Evolutionary conservation across 1,284 basidiomycete species (phyloP).

Genomic region (Puccinia coronata): DNA sequence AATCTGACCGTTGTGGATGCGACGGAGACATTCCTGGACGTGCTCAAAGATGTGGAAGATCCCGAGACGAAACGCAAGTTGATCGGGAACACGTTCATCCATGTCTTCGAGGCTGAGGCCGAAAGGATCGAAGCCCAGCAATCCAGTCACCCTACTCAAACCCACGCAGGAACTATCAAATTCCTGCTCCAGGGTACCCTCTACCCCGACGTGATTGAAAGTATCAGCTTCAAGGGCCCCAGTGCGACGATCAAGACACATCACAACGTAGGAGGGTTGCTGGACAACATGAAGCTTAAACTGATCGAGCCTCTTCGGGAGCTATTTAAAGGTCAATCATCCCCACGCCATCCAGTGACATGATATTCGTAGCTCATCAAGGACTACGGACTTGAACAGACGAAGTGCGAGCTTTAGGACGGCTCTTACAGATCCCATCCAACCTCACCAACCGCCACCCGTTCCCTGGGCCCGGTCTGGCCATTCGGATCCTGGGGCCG

Average conservation of each 20-base stretch:
- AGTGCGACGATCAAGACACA: conserved; percentile 99
- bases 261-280: conserved; percentile 95
- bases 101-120: conserved; percentile 93
- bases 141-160: conserved; percentile 67
- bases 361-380: background rate
- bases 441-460: conserved; percentile 95
- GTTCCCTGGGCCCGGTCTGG: conserved; percentile 98
- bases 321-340: conserved; percentile 85
- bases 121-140: conserved; percentile 83
- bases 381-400: conserved; percentile 63
- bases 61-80: conserved; percentile 98
- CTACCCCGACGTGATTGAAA: conserved; percentile 99
- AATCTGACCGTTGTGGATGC: conserved; percentile 96
- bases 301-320: conserved; percentile 96
- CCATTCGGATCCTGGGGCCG: conserved; percentile 96
- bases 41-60: conserved; percentile 86
- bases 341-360: background rate
- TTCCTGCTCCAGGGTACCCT: conserved; percentile 98
- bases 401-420: conserved; percentile 90
- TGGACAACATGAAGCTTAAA: conserved; percentile 98
- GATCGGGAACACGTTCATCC: conserved; percentile 98
- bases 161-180: conserved; percentile 76
- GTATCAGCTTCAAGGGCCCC: conserved; percentile 98
- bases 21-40: conserved; percentile 87
- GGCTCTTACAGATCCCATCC: conserved; percentile 84